Percentiles rank a stretch among this genome's conserved stretches.
These are phyloP conservation scores for Silene conica DNA, from an alignment of 148 eudicot genomes.

Conservation along the genomic window DNA sequence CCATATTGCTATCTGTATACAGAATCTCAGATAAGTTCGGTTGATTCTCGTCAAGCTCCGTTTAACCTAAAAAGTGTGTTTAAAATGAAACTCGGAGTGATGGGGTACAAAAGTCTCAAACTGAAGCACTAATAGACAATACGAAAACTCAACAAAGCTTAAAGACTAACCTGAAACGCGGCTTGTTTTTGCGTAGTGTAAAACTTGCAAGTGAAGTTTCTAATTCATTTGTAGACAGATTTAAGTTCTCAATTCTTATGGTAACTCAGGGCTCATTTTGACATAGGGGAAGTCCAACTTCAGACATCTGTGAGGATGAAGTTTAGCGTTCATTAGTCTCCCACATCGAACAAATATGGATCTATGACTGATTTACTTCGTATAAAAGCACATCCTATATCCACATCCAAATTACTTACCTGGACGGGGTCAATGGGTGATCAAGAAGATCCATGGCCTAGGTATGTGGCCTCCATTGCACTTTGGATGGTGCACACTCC, in stretches of 20 bases:
- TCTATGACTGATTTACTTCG: background rate
- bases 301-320: background rate
- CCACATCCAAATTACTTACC: conserved; percentile 15
- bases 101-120: no score
- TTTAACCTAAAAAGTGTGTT: no score
- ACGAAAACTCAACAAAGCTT: background rate
- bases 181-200: background rate
- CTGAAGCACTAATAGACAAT: no score
- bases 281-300: no score
- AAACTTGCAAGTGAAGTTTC: no score
- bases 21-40: no score
- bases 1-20: background rate
- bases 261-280: no score
- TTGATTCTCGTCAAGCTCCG: background rate
- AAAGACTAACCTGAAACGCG: background rate
- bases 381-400: background rate
- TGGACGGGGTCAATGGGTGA: conserved; percentile 28
- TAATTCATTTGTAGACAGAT: background rate
- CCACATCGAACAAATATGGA: background rate
- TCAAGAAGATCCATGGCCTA: conserved; percentile 12
- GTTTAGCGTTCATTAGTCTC: background rate
- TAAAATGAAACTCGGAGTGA: no score
- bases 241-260: background rate
- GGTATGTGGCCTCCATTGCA: conserved; percentile 1
- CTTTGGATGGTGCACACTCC: conserved; percentile 4